Conservation (phyloP, 2,329 filamentous ascomycete genomes). For the Alternaria ventricosa region DNA sequence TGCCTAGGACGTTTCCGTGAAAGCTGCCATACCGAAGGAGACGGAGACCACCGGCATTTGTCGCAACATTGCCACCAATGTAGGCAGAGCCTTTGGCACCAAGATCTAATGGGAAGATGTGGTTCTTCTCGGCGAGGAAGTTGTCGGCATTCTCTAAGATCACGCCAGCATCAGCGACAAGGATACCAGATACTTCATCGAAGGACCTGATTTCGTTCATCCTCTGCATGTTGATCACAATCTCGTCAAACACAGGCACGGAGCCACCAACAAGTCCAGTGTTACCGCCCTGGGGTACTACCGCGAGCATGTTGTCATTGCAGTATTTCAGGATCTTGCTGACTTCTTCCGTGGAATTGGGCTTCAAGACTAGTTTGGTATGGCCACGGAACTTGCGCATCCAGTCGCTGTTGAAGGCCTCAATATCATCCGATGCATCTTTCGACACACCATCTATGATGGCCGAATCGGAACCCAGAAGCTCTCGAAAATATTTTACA, state of each 20-base stretch:
- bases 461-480: conserved; percentile 81
- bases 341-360: conserved; percentile 82
- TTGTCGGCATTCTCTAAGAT: conserved; percentile 90
- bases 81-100: conserved; percentile 97
- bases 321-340: conserved; percentile 93
- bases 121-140: conserved; percentile 79
- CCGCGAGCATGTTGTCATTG: conserved; percentile 88
- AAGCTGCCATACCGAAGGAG: conserved; percentile 91
- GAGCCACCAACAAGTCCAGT: conserved; percentile 95
- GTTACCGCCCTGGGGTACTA: conserved; percentile 97
- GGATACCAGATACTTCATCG: conserved; percentile 87
- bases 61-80: conserved; percentile 93
- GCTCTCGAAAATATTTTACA: conserved; percentile 78
- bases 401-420: conserved; percentile 96
- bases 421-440: conserved; percentile 79
- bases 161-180: conserved; percentile 89
- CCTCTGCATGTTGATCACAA: conserved; percentile 86
- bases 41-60: conserved; percentile 91
- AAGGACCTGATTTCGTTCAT: conserved; percentile 94
- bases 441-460: conserved; percentile 82
- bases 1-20: conserved; percentile 88
- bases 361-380: conserved; percentile 84
- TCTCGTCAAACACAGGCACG: conserved; percentile 97
- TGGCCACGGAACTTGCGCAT: conserved; percentile 98
- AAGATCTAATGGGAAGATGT: conserved; percentile 96